These are phyloP conservation scores for Pseudogymnoascus sp. DNA, from an alignment of 2,329 filamentous ascomycete genomes.

Conservation along the genomic window DNA sequence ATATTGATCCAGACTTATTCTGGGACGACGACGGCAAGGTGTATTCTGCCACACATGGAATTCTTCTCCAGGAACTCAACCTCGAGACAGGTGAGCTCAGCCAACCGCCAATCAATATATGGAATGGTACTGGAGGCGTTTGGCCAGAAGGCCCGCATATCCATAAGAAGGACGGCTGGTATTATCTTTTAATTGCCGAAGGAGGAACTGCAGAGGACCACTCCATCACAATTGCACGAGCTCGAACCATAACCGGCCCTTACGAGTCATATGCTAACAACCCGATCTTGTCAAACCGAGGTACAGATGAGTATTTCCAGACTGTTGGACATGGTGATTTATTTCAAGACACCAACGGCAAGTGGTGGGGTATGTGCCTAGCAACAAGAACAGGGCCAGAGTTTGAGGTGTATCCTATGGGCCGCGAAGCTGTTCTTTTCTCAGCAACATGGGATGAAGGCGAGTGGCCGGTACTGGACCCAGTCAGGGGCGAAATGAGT, in stretches of 20 bases:
- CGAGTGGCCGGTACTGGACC: slow-evolving; percentile 40
- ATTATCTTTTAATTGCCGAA: slow-evolving; percentile 53
- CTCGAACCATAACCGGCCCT: slow-evolving; percentile 48
- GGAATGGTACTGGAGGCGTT: slow-evolving; percentile 54
- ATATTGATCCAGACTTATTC: slow-evolving; percentile 55
- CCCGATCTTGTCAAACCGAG: slow-evolving; percentile 46
- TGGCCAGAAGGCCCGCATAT: slow-evolving; percentile 52
- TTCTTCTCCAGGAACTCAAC: slow-evolving; percentile 31
- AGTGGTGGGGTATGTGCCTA: slow-evolving; percentile 38
- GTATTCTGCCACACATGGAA: slow-evolving; percentile 44
- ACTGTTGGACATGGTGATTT: slow-evolving; percentile 39
- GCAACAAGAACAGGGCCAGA: slow-evolving; percentile 29
- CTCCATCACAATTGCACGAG: slow-evolving; percentile 50
- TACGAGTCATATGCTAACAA: slow-evolving; percentile 54
- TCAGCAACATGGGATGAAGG: slow-evolving; percentile 19
- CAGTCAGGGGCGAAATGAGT: slow-evolving; percentile 38
- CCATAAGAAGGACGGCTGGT: slow-evolving; percentile 51
- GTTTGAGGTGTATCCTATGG: slow-evolving; percentile 32
- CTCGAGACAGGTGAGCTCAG: slow-evolving; percentile 50
- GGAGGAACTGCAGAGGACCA: slow-evolving; percentile 55
- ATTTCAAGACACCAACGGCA: slow-evolving; percentile 33
- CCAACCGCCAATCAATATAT: slow-evolving; percentile 41
- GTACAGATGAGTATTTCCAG: slow-evolving; percentile 39
- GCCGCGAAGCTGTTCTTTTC: slow-evolving; percentile 19
- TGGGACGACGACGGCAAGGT: slow-evolving; percentile 49